Evolutionary conservation across 768 basidiomycete genomes (phyloP).

Genomic region (Leccinum uliginosum): DNA sequence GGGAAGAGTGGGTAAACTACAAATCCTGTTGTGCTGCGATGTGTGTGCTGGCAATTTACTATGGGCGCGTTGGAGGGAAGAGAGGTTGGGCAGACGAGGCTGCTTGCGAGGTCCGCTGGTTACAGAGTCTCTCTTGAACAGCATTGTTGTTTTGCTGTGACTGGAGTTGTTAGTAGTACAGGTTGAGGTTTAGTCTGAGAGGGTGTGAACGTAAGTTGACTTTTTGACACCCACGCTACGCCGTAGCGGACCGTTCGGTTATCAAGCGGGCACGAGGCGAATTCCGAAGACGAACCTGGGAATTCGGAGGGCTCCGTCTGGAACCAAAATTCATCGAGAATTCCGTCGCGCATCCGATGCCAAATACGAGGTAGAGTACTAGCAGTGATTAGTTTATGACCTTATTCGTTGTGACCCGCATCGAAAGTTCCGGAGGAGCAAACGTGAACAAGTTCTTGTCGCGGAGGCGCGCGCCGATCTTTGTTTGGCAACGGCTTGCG

Average conservation of each 20-base stretch:
- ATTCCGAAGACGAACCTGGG: conserved; percentile 5
- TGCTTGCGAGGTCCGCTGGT: conserved; percentile 7
- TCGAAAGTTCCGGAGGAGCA: not conserved
- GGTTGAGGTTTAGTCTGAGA: conserved; percentile 8
- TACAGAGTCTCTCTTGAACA: conserved; percentile 11
- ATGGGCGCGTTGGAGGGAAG: conserved; percentile 1
- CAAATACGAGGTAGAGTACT: not conserved
- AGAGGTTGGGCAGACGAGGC: not conserved
- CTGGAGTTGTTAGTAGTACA: conserved; percentile 22
- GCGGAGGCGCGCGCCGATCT: not conserved
- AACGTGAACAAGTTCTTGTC: not conserved
- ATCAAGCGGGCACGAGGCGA: conserved; percentile 8
- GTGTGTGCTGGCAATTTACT: conserved; percentile 6
- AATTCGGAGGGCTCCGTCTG: not conserved
- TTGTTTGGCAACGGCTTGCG: conserved; percentile 13
- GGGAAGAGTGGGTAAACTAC: conserved; percentile 14
- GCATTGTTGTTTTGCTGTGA: conserved; percentile 14
- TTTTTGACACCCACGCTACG: conserved; percentile 2
- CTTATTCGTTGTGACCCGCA: not conserved
- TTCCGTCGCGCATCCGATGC: not conserved
- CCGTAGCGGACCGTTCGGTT: conserved; percentile 18
- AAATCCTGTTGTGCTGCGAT: not conserved
- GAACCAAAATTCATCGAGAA: not conserved
- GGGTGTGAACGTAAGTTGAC: conserved; percentile 27
- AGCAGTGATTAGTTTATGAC: not conserved